These are phyloP conservation scores for Moricandia arvensis DNA, from an alignment of 345 rosid genomes.

Conservation along the genomic window DNA sequence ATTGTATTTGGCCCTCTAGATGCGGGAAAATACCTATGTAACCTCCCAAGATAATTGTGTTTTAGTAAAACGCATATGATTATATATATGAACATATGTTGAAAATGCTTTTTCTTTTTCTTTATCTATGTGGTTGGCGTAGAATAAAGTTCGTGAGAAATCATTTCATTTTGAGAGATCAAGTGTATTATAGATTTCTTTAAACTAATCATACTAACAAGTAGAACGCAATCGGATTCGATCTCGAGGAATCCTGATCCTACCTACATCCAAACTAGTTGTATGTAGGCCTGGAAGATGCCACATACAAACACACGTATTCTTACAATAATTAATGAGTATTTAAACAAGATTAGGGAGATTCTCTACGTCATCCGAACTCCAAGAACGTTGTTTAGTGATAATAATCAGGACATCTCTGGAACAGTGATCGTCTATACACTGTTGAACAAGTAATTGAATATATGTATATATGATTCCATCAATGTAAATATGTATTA, in stretches of 20 bases:
- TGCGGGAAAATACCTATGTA: neutral
- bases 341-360: constrained; percentile 25
- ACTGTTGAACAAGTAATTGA: constrained; percentile 22
- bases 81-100: neutral
- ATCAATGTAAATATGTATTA: constrained; percentile 1
- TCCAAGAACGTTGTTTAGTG: constrained; percentile 24
- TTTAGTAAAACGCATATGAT: neutral
- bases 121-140: constrained; percentile 5
- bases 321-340: constrained; percentile 9
- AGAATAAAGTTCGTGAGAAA: constrained; percentile 17
- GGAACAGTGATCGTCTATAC: constrained; percentile 20
- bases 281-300: constrained; percentile 25
- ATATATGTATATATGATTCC: constrained; percentile 10
- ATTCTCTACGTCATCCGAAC: constrained; percentile 25
- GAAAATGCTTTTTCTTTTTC: neutral
- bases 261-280: constrained; percentile 29
- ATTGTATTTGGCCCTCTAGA: neutral
- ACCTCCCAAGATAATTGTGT: neutral
- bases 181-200: constrained; percentile 16
- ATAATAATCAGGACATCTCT: constrained; percentile 14
- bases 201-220: constrained; percentile 22
- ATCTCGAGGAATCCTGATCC: constrained; percentile 26
- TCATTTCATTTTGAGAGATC: constrained; percentile 16
- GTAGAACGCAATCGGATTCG: constrained; percentile 28
- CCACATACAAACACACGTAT: constrained; percentile 28